Conservation (phyloP, 2,329 filamentous ascomycete species). For the Colletotrichum liaoningense region DNA sequence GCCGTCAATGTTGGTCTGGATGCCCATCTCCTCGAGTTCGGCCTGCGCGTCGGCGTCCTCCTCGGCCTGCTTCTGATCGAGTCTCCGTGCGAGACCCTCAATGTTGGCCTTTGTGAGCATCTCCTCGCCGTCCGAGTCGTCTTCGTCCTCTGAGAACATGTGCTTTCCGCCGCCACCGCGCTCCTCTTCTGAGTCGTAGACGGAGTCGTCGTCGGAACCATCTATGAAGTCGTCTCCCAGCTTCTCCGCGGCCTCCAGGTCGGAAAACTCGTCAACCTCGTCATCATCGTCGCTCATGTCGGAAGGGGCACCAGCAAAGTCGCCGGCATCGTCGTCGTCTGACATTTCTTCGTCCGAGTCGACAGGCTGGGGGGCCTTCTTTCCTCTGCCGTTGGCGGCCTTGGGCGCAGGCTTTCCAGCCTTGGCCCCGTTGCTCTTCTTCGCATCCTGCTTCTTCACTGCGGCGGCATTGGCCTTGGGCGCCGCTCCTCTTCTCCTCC, state of each 20-base stretch:
- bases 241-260: conserved; percentile 53
- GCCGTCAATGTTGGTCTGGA: conserved; percentile 93
- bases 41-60: conserved; percentile 86
- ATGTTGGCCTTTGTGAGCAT: conserved; percentile 96
- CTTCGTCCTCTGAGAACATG: conserved; percentile 96
- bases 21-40: conserved; percentile 84
- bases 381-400: conserved; percentile 42
- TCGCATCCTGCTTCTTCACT: conserved; percentile 47
- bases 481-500: conserved; percentile 52
- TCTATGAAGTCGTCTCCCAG: conserved; percentile 71
- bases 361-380: conserved; percentile 41
- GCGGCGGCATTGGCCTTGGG: conserved; percentile 47
- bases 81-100: conserved; percentile 85
- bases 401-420: conserved; percentile 35
- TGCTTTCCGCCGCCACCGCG: conserved; percentile 63
- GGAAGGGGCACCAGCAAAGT: conserved; percentile 50
- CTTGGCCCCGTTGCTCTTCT: conserved; percentile 45
- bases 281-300: conserved; percentile 58
- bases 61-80: conserved; percentile 81
- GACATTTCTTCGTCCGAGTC: conserved; percentile 35
- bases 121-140: conserved; percentile 89
- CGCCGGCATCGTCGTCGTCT: conserved; percentile 44
- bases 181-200: conserved; percentile 79
- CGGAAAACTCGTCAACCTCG: conserved; percentile 53
- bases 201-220: conserved; percentile 65